These are phyloP conservation scores for Vitellaria paradoxa DNA, from an alignment of 179 eudicot genomes.

Conservation along the genomic window DNA sequence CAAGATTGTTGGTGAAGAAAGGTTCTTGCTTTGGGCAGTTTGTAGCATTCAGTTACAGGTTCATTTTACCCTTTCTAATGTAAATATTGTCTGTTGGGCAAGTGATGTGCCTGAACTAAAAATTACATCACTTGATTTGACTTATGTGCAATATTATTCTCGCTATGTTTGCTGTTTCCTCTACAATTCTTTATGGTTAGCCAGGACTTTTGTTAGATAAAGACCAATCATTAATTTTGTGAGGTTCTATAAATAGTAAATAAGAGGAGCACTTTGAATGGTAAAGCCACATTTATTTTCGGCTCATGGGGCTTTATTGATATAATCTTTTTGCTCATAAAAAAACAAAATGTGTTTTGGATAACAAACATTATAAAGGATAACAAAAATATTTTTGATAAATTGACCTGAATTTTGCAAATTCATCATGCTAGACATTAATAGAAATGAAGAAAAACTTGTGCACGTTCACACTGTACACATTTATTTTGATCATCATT, in stretches of 20 bases:
- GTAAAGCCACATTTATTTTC: no score
- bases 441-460: not conserved
- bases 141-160: not conserved
- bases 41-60: conserved; percentile 97
- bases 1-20: conserved; percentile 88
- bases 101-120: no score
- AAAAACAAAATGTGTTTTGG: no score
- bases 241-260: no score
- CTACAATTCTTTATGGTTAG: not conserved
- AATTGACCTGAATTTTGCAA: not conserved
- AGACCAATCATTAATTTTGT: no score
- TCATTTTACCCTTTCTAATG: not conserved
- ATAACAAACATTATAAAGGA: not conserved
- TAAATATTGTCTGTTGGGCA: not conserved
- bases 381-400: not conserved
- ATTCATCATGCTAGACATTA: not conserved
- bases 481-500: not conserved
- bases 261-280: no score
- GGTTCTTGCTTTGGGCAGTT: conserved; percentile 98
- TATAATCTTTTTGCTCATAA: no score
- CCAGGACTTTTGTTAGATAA: not conserved
- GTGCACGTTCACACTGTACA: not conserved
- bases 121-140: not conserved
- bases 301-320: no score
- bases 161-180: not conserved